Evolutionary conservation across 495 filamentous ascomycete species (phyloP), one percentile per base, ranked within the genome.

Genomic region (Lineolata rhizophorae): DNA sequence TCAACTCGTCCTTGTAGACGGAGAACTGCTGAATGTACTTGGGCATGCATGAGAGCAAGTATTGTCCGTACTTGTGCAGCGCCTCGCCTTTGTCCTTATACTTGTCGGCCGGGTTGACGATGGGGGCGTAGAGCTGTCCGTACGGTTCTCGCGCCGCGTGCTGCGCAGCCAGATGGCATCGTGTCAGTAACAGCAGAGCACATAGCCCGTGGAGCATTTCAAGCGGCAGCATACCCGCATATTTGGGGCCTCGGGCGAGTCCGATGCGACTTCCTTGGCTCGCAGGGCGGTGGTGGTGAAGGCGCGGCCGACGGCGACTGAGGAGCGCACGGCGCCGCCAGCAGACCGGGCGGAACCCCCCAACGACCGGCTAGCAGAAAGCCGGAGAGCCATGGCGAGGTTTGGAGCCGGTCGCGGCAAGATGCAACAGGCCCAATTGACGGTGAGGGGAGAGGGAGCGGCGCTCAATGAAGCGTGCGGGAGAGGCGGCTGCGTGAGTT

Each of bases 1-100:
- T 77, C 38, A 99, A 67, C 51, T 99, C 90, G 51, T 99, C 87
- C 62, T 99, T 99, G 90, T 85, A 95, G 19, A 97, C 85, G 24
- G 80, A 82, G 64, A 31, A 56, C 55, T 99, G 90, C 59, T 99
- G 90, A 45, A 99, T 70, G 55, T 92, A 90, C 62, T 92, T 95
- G 35, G 90, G 90, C 38, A 99, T 61, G 51, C 80, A 90, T 35
- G 84, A 85, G 64, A 95, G 77, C 45, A 99, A 65, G 59, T 93
- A 99, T 49, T 87, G 70, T 41, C 90, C 90, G 49, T 99, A 99
- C 41, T 64, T 72, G 62, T 95, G 87, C 41, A 95, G 61, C 46
- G 67, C 57, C 38, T 87, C 73, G 44, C 76, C 66, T 58, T 85
- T 79, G 43, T 72, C 71, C 50, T 72, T 54, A 56, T 84, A 87